phyloP scores from a whole-genome alignment of 2,329 filamentous ascomycete species.

The Trichoderma atrobrunneum region DNA sequence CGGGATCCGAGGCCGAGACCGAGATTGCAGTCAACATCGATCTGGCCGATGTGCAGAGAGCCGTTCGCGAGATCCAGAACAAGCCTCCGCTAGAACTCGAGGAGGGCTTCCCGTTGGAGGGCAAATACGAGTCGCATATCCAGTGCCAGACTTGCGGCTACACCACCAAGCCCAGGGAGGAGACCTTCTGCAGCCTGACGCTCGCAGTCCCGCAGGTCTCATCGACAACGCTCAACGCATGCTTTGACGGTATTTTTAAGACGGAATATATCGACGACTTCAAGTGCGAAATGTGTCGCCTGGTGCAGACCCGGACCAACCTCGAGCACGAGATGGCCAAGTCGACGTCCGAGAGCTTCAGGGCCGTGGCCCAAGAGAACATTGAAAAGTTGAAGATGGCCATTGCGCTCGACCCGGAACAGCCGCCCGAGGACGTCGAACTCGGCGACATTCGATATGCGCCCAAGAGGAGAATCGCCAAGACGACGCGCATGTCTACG shows the following conservation, averaged over 20 bases:
- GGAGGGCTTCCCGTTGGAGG: conserved; percentile 86
- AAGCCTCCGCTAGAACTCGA: conserved; percentile 46
- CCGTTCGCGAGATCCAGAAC: conserved; percentile 25
- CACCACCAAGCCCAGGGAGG: conserved; percentile 78
- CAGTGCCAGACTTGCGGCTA: conserved; percentile 89
- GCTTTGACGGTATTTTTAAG: conserved; percentile 92
- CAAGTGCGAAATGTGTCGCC: conserved; percentile 86
- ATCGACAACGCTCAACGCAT: conserved; percentile 77
- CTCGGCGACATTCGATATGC: conserved; percentile 72
- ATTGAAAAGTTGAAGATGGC: conserved; percentile 66
- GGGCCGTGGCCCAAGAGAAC: conserved; percentile 51
- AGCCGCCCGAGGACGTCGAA: conserved; percentile 65
- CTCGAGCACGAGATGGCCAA: conserved; percentile 59
- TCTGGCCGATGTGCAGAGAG: conserved; percentile 12
- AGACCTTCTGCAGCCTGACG: conserved; percentile 87
- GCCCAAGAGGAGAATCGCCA: conserved; percentile 79
- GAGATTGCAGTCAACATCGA: conserved; percentile 1
- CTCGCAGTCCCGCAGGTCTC: conserved; percentile 83
- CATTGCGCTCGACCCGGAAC: conserved; percentile 79
- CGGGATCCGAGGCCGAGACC: conserved; percentile 1
- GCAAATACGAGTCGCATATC: conserved; percentile 88
- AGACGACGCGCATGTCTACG: conserved; percentile 79
- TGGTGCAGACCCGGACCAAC: conserved; percentile 71
- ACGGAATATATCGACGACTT: conserved; percentile 96
- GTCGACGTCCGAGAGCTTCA: conserved; percentile 52